Percentiles rank a stretch among this genome's conserved stretches.
phyloP scores from a whole-genome alignment of 2,329 filamentous ascomycete genomes.

The Ophiostoma sp. region DNA sequence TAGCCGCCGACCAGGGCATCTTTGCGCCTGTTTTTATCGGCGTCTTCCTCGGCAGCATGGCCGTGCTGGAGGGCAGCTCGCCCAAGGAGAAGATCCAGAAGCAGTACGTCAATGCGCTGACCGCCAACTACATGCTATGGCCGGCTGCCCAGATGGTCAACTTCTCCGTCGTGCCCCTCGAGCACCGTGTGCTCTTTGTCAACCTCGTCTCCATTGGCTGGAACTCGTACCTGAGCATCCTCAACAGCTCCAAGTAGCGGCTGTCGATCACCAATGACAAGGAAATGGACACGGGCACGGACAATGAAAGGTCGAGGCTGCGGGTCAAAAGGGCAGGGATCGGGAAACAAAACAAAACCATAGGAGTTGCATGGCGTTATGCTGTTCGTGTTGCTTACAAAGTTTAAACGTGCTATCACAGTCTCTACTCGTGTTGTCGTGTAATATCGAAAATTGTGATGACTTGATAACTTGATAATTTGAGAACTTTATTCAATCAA shows the following conservation, averaged over 20 bases:
- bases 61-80: constrained; percentile 64
- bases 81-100: constrained; percentile 62
- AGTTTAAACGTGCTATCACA: too few species aligned
- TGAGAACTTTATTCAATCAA: too few species aligned
- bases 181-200: constrained; percentile 78
- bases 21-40: constrained; percentile 82
- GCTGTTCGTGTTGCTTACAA: too few species aligned
- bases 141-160: constrained; percentile 78
- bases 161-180: constrained; percentile 78
- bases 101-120: constrained; percentile 65
- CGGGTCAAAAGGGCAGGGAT: background rate
- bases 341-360: background rate
- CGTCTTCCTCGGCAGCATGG: constrained; percentile 79
- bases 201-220: constrained; percentile 69
- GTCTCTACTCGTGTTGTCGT: too few species aligned
- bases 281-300: too few species aligned
- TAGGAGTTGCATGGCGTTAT: background rate
- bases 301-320: background rate
- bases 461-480: too few species aligned
- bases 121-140: constrained; percentile 85
- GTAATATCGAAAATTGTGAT: too few species aligned
- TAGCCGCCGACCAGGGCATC: constrained; percentile 71
- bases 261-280: background rate
- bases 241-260: constrained; percentile 43
- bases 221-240: constrained; percentile 60